Conservation (phyloP, 148 eudicot species). For the Amaranthus palmeri region DNA sequence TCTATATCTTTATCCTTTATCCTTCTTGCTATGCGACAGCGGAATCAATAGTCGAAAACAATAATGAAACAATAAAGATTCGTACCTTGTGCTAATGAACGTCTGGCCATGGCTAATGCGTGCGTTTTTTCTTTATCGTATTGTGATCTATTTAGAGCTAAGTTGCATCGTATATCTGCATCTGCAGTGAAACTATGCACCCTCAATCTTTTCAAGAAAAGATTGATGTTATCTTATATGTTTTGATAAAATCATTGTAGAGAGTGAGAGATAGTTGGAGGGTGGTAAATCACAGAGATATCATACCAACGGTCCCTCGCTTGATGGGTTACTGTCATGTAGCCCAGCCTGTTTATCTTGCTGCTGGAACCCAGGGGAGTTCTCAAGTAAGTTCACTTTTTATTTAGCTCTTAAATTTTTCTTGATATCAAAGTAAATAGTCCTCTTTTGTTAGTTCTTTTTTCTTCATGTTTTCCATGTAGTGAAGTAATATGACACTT, state of each 20-base stretch:
- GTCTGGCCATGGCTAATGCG: no score
- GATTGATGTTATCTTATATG: background rate
- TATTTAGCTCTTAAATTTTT: background rate
- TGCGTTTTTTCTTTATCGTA: no score
- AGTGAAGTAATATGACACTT: background rate
- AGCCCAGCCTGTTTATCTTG: conserved; percentile 86
- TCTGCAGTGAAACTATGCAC: no score
- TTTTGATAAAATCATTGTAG: conserved; percentile 38
- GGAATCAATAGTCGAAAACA: no score
- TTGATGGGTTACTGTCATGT: conserved; percentile 99
- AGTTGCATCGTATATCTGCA: no score
- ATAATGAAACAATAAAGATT: no score
- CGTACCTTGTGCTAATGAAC: no score
- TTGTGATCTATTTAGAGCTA: no score
- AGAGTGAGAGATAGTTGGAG: conserved; percentile 97
- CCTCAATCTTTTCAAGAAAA: no score
- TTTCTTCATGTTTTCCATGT: background rate
- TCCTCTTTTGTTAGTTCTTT: background rate
- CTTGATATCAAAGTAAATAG: background rate
- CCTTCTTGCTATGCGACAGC: no score
- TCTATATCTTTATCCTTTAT: background rate
- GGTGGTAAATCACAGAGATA: conserved; percentile 94
- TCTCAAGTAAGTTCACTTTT: conserved; percentile 41
- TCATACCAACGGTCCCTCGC: conserved; percentile 96
- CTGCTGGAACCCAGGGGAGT: conserved; percentile 47